Percentiles rank a stretch among this genome's conserved stretches.
phyloP scores from a whole-genome alignment of 257 asterid species.

The Euphrasia confusa region DNA sequence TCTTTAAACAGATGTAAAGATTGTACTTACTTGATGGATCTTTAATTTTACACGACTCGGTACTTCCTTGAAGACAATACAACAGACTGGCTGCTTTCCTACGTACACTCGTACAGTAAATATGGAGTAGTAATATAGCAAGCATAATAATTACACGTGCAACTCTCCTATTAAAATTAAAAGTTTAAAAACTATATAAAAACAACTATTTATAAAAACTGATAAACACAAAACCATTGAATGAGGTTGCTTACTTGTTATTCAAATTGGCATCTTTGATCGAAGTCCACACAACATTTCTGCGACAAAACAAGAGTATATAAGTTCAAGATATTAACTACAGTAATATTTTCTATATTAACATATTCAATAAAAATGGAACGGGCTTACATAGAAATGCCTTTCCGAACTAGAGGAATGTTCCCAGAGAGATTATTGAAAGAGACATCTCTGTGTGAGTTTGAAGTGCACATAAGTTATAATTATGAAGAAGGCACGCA shows the following conservation, averaged over 20 bases:
- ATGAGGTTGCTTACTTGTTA: conserved; percentile 37
- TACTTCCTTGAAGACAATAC: conserved; percentile 40
- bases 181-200: neutral
- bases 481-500: conserved; percentile 1
- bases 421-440: conserved; percentile 54
- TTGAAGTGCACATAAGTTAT: neutral
- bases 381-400: conserved; percentile 42
- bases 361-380: neutral
- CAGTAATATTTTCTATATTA: too few relatives aligned
- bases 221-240: neutral
- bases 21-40: conserved; percentile 38
- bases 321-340: conserved; percentile 1
- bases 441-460: conserved; percentile 52
- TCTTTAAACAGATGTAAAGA: neutral
- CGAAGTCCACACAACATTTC: conserved; percentile 54
- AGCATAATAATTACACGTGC: neutral
- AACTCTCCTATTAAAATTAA: neutral
- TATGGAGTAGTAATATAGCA: conserved; percentile 13
- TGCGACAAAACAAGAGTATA: conserved; percentile 25
- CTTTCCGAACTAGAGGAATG: conserved; percentile 31
- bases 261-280: conserved; percentile 34
- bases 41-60: conserved; percentile 31
- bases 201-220: neutral
- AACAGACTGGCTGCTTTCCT: conserved; percentile 39
- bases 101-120: too few relatives aligned